A percentile compares a stretch with the other conserved stretches of the same genome.
Conservation (phyloP, 1,139 yeast species). For the Candida gigantensis region DNA sequence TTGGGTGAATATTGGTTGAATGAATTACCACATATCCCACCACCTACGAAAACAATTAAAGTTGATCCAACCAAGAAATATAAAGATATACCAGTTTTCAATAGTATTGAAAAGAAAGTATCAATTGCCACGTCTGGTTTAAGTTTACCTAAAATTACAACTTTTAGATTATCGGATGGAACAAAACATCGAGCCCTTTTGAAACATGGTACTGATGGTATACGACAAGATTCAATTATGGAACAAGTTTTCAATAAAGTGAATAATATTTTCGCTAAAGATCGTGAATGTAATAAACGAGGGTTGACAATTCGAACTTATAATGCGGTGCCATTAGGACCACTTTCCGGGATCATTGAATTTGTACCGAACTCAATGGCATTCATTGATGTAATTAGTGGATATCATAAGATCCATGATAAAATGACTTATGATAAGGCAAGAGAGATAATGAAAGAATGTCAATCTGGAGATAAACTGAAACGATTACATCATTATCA, state of each 20-base stretch:
- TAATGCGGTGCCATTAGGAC: conserved; percentile 87
- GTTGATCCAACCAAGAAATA: conserved; percentile 50
- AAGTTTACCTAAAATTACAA: conserved; percentile 80
- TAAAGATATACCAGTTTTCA: conserved; percentile 48
- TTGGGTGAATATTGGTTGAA: conserved; percentile 59
- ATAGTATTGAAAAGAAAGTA: conserved; percentile 45
- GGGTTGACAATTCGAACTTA: conserved; percentile 74
- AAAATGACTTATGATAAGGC: conserved; percentile 57
- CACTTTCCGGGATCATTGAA: conserved; percentile 84
- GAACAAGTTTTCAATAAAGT: conserved; percentile 93
- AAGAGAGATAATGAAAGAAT: conserved; percentile 61
- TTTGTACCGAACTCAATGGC: conserved; percentile 81
- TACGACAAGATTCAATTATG: conserved; percentile 96
- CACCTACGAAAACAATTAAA: conserved; percentile 61
- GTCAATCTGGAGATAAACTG: conserved; percentile 45
- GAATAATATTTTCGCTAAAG: conserved; percentile 61
- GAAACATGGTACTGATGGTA: conserved; percentile 88
- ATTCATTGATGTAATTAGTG: conserved; percentile 63
- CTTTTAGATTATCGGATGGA: conserved; percentile 59
- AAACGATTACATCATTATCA: conserved; percentile 54
- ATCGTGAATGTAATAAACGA: conserved; percentile 58
- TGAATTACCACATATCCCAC: conserved; percentile 56
- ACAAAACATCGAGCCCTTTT: conserved; percentile 55
- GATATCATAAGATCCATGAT: conserved; percentile 51
- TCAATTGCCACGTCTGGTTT: conserved; percentile 76